phyloP scores from a whole-genome alignment of 495 filamentous ascomycete genomes.

The Sporormia fimetaria region DNA sequence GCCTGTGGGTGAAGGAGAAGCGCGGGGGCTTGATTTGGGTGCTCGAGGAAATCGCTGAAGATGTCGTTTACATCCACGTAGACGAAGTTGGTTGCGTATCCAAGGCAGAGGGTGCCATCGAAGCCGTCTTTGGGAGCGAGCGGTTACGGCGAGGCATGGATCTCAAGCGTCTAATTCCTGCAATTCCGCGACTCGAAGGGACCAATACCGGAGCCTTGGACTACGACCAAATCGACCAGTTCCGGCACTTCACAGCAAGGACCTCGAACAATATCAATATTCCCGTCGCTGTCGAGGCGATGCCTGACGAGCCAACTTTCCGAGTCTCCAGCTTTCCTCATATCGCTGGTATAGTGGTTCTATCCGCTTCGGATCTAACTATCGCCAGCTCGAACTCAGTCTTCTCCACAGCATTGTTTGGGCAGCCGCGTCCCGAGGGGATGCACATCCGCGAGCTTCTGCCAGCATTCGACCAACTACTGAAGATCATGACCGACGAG shows the following conservation, averaged over 20 bases:
- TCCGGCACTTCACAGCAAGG: constrained; percentile 70
- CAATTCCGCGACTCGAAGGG: constrained; percentile 60
- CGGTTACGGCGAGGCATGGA: constrained; percentile 53
- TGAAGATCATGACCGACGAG: constrained; percentile 72
- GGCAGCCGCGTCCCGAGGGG: constrained; percentile 71
- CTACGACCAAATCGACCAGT: constrained; percentile 52
- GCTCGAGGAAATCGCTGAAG: constrained; percentile 91
- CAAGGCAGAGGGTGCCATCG: constrained; percentile 54
- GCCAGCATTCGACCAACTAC: constrained; percentile 72
- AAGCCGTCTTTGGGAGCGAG: constrained; percentile 70
- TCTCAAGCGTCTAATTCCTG: constrained; percentile 64
- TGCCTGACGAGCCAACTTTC: constrained; percentile 52
- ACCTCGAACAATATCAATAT: constrained; percentile 63
- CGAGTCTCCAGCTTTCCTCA: constrained; percentile 89
- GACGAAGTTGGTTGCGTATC: constrained; percentile 63
- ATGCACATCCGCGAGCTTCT: constrained; percentile 67
- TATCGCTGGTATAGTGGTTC: constrained; percentile 90
- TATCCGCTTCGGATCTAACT: constrained; percentile 59
- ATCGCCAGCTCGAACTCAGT: constrained; percentile 91
- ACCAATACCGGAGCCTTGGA: constrained; percentile 54
- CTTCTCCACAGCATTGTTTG: constrained; percentile 85
- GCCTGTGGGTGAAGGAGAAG: constrained; percentile 98
- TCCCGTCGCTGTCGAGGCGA: constrained; percentile 61
- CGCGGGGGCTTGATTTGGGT: constrained; percentile 91
- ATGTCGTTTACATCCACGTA: constrained; percentile 61